Conservation (phyloP, 805 yeast species). For the Yamadazyma insecticola region DNA sequence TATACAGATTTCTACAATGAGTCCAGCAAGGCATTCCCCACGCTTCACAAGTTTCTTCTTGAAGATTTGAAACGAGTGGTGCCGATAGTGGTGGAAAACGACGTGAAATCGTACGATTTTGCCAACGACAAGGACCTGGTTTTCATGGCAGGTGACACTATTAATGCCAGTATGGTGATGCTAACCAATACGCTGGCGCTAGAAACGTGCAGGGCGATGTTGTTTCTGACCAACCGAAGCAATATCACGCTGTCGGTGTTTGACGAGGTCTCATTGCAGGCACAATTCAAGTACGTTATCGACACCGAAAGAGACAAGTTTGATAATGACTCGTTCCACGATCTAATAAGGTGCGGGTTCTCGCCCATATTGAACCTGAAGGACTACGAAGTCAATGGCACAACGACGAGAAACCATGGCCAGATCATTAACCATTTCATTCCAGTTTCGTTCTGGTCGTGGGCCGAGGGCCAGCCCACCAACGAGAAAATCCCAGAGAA, state of each 20-base stretch:
- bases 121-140: constrained; percentile 17
- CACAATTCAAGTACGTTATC: constrained; percentile 23
- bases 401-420: constrained; percentile 13
- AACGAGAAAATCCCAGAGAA: neutral
- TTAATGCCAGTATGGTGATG: constrained; percentile 12
- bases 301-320: constrained; percentile 38
- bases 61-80: constrained; percentile 23
- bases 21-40: constrained; percentile 19
- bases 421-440: constrained; percentile 20
- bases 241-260: constrained; percentile 3
- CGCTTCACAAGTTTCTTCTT: constrained; percentile 22
- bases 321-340: constrained; percentile 29
- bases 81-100: constrained; percentile 19
- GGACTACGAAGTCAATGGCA: constrained; percentile 6
- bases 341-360: constrained; percentile 52
- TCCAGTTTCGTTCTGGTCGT: constrained; percentile 59
- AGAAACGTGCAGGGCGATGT: constrained; percentile 9
- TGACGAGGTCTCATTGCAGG: constrained; percentile 10
- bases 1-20: constrained; percentile 17
- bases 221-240: constrained; percentile 2
- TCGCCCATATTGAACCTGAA: constrained; percentile 55
- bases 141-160: constrained; percentile 2
- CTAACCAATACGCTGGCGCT: constrained; percentile 1
- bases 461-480: constrained; percentile 40
- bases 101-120: constrained; percentile 17